Conservation (phyloP, 306 rosid genomes). For the Astragalus glycyphyllos region DNA sequence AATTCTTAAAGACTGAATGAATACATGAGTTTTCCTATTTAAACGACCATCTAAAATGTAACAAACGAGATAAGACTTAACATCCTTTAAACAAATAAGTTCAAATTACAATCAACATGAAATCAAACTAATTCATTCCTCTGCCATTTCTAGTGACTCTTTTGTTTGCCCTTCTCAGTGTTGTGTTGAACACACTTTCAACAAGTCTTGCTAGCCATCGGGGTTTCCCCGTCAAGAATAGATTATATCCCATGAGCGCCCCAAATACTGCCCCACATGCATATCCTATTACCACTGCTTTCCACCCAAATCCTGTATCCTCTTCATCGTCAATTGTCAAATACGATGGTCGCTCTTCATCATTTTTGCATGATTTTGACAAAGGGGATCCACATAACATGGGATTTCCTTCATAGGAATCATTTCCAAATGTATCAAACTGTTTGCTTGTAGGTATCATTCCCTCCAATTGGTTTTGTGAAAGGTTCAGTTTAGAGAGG, state of each 20-base stretch:
- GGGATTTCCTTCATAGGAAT: constrained; percentile 40
- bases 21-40: no score
- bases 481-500: constrained; percentile 29
- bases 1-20: no score
- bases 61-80: neutral
- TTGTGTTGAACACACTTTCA: neutral
- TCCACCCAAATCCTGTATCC: constrained; percentile 46
- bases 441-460: constrained; percentile 43
- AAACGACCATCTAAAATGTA: no score
- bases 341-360: neutral
- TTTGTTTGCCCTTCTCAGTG: neutral
- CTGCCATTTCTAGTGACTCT: neutral
- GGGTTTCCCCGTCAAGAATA: neutral
- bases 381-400: constrained; percentile 47
- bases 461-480: constrained; percentile 42
- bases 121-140: neutral
- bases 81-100: neutral
- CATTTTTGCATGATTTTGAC: constrained; percentile 14
- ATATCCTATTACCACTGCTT: constrained; percentile 38
- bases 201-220: neutral
- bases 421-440: constrained; percentile 44
- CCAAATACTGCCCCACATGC: constrained; percentile 45
- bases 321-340: neutral
- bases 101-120: neutral
- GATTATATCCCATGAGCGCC: constrained; percentile 20